Base-by-base conservation (phyloP, 2,329 filamentous ascomycete species). In the Hypoxylon sp. region DNA sequence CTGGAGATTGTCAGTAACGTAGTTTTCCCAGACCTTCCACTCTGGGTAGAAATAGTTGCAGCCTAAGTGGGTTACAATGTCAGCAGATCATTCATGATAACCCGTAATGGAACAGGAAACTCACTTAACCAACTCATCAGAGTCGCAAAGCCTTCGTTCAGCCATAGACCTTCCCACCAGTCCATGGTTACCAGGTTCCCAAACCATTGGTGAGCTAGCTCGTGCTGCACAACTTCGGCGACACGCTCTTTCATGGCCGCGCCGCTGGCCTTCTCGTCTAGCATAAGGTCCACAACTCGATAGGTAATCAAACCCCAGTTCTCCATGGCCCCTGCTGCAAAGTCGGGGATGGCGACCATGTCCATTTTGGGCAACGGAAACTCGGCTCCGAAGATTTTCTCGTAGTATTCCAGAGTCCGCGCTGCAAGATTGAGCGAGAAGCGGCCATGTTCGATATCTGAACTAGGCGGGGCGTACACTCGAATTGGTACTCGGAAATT, bases 231-330 rank as follows among this genome's bases (percentile, higher is more conserved):
- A 41, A 96, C 93, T 79, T 97, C 95, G 55, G 95, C 95, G 58
- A 98, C 92, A 39, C 94, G 90, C 82, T 97, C 92, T 83, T 97
- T 97, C 66, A 90, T 93, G 37, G 91, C 90, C 19, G 95, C 94
- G 75, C 94, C 92, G 74, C 92, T 96, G 2, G 88, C 91, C 85
- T 96, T 96, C 80, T 97, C 93, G 74, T 98, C 95, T 67, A 97
- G 88, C 63, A 98, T 86, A 48, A 98, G 80, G 76, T 96, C 93
- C 32, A 97, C 94, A 21, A 97, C 92, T 70, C 95, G 91, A 82
- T 97, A 98, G 5, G 95, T 98, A 72, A 98, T 89, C 55, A 98
- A 84, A 76, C 95, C 95, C 95, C 95, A 98, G 79, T 98, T 98
- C 85, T 98, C 94, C 94, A 98, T 97, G 64, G 94, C 95, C 68